phyloP scores from a whole-genome alignment of 495 filamentous ascomycete genomes.

The Podospora anserina region DNA sequence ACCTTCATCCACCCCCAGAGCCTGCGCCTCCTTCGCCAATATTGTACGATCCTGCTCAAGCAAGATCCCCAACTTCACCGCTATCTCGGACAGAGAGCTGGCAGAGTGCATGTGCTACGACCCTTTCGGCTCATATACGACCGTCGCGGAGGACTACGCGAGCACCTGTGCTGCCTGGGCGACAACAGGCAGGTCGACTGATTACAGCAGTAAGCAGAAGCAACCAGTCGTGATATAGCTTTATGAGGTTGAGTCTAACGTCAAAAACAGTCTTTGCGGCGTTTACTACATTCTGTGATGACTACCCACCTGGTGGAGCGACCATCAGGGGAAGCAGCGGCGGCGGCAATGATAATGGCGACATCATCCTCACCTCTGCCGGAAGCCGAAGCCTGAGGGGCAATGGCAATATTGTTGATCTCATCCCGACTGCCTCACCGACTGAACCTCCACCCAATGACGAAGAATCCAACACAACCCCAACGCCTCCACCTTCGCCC shows the following conservation, averaged over 20 bases:
- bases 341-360: neutral
- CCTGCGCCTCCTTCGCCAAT: conserved; percentile 10
- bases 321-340: neutral
- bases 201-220: conserved; percentile 22
- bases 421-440: neutral
- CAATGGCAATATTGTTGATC: neutral
- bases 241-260: neutral
- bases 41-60: conserved; percentile 8
- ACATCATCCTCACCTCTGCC: conserved; percentile 1
- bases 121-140: conserved; percentile 19
- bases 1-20: neutral
- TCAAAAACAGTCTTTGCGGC: conserved; percentile 17
- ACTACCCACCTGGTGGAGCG: neutral
- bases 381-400: neutral
- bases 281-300: conserved; percentile 24
- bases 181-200: conserved; percentile 12
- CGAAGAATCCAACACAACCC: neutral
- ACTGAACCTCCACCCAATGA: neutral
- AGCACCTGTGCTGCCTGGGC: conserved; percentile 23
- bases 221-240: neutral
- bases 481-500: neutral
- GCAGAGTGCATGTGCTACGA: conserved; percentile 10
- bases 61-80: neutral
- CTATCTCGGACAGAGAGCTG: neutral
- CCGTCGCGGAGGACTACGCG: conserved; percentile 25